A percentile compares a stretch with the other conserved stretches of the same genome.
These are phyloP conservation scores for Nicotiana paniculata DNA, from an alignment of 257 asterid species.

Conservation along the genomic window DNA sequence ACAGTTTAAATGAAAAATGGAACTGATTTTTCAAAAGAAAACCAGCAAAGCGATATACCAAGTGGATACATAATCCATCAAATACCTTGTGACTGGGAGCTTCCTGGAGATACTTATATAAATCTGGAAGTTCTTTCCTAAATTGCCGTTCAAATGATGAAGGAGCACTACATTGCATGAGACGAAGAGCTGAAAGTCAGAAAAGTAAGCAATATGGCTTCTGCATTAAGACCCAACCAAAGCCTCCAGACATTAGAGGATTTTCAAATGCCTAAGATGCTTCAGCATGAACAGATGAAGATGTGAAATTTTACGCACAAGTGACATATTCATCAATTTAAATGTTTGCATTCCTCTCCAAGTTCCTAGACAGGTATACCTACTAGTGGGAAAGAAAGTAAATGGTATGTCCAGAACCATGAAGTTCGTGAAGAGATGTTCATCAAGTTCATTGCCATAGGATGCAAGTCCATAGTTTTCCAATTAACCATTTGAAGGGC, in stretches of 20 bases:
- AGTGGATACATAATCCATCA: background rate
- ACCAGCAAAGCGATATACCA: constrained; percentile 8
- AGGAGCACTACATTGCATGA: constrained; percentile 64
- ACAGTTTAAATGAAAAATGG: background rate
- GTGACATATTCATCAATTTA: background rate
- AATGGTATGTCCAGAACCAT: background rate
- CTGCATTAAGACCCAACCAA: background rate
- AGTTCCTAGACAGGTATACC: background rate
- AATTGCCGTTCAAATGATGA: constrained; percentile 79
- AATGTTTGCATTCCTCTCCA: background rate
- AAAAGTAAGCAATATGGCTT: background rate
- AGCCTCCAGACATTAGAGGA: background rate
- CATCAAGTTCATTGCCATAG: background rate
- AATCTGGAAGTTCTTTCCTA: constrained; percentile 59
- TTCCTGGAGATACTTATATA: constrained; percentile 71
- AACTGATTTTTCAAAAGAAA: background rate
- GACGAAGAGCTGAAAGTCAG: constrained; percentile 15
- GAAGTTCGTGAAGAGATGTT: background rate
- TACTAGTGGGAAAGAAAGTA: background rate
- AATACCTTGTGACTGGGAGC: constrained; percentile 71
- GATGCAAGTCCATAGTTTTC: background rate
- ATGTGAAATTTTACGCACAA: background rate
- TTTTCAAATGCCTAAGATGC: background rate
- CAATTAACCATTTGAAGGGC: background rate
- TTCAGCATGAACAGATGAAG: constrained; percentile 4